Evolutionary conservation across 495 filamentous ascomycete genomes (phyloP), one percentile per base, ranked within the genome.

Genomic region (Lasiosphaeria miniovina): DNA sequence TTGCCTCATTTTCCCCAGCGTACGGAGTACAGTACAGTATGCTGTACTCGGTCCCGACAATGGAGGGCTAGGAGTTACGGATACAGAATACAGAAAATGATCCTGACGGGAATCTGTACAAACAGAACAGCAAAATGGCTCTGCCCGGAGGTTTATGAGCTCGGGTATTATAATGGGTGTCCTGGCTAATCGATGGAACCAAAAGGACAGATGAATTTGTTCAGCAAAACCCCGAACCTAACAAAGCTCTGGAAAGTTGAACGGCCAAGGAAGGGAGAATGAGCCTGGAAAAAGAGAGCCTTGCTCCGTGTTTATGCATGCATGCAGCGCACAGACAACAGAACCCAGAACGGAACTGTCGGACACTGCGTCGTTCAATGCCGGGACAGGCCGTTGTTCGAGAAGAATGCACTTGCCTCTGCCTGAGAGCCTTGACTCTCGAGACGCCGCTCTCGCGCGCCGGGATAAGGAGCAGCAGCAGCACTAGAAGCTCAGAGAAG

Each of bases 311-410:
- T 61, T 64, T n/a, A 68, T 68, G 66, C 68, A 60, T 66, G 63
- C 61, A 67, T 64, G 66, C 66, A 60, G 54, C 59, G 66, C 64
- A 67, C 66, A 68, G 65, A 66, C 65, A 54, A 56, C 60, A 65
- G 57, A 14, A 45, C 50, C 59, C 60, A 59, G 60, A 68, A 61
- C 55, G 60, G 60, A 61, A 62, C 54, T 54, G 59, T 64, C 62
- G 51, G 54, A 58, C 62, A 38, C 48, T 61, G 60, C 36, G 61
- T 55, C 58, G 55, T 46, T 68, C 64, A 68, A 71, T 71, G 68
- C 68, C 66, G 55, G 63, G 60, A 46, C 51, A 60, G 45, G 57
- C 58, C 58, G 55, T 60, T 60, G 61, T 66, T 63, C 57, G 59
- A 63, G 60, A 55, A 65, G 50, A 34, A 56, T 5, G 34, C 17